phyloP scores from a whole-genome alignment of 352 stramenopile genomes.

The Blastocystis sp. region DNA sequence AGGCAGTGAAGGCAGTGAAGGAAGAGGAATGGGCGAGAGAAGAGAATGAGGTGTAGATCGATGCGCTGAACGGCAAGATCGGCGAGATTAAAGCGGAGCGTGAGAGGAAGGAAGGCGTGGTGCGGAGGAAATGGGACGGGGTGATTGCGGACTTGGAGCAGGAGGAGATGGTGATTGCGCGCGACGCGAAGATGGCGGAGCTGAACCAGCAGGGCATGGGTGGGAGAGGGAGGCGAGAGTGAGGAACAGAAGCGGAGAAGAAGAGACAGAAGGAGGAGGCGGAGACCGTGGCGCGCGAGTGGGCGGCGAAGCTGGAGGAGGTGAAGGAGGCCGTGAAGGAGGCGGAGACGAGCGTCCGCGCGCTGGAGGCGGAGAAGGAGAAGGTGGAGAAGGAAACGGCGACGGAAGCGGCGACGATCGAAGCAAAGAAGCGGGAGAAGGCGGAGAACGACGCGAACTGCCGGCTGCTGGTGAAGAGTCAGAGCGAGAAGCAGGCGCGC shows the following conservation, averaged over 20 bases:
- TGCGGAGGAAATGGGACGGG: slow-evolving; percentile 73
- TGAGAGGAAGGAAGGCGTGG: neutral
- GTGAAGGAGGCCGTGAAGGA: slow-evolving; percentile 73
- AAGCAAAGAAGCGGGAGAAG: neutral
- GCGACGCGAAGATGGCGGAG: slow-evolving; percentile 4
- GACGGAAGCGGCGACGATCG: slow-evolving; percentile 74
- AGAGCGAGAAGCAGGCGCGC: neutral
- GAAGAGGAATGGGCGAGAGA: slow-evolving; percentile 74
- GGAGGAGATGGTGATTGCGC: slow-evolving; percentile 1
- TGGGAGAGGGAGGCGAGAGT: neutral
- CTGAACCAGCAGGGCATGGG: neutral
- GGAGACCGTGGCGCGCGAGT: neutral
- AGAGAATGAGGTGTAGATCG: slow-evolving; percentile 73
- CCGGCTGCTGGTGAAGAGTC: neutral
- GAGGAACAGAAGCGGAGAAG: neutral
- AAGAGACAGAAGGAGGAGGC: neutral
- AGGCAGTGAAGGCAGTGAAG: slow-evolving; percentile 77
- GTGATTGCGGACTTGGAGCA: slow-evolving; percentile 38
- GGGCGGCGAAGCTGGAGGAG: slow-evolving; percentile 56
- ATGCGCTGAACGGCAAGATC: slow-evolving; percentile 79
- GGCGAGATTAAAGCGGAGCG: slow-evolving; percentile 74
- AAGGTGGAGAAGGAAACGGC: neutral
- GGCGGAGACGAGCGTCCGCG: neutral
- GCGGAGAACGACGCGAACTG: neutral
- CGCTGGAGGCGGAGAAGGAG: neutral